A percentile compares a stretch with the other conserved stretches of the same genome.
These are phyloP conservation scores for Funneliformis geosporum DNA, from an alignment of 192 early-diverging fungal species.

Conservation along the genomic window DNA sequence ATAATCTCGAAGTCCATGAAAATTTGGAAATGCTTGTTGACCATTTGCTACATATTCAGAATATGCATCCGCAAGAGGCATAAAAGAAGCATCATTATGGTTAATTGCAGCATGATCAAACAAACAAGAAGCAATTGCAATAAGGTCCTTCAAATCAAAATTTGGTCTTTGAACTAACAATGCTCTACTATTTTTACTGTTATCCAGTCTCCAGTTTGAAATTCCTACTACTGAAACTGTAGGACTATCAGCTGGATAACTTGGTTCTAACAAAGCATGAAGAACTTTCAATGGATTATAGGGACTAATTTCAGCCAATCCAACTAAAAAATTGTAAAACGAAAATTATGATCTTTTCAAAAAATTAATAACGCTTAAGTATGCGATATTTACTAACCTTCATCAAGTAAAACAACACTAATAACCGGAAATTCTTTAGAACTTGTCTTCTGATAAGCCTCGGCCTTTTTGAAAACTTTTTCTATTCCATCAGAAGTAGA, in stretches of 20 bases:
- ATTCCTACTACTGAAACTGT: too few relatives aligned
- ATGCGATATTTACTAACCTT: too few relatives aligned
- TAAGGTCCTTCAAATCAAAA: constrained; percentile 10
- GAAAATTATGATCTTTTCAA: too few relatives aligned
- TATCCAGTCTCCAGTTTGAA: too few relatives aligned
- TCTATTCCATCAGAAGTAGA: constrained; percentile 23
- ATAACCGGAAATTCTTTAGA: neutral
- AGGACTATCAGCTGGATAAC: too few relatives aligned
- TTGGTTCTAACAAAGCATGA: neutral
- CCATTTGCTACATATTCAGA: neutral
- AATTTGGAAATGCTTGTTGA: constrained; percentile 20
- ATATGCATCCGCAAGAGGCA: neutral
- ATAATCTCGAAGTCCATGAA: constrained; percentile 27
- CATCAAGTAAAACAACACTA: constrained; percentile 1
- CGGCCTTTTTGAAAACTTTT: constrained; percentile 20
- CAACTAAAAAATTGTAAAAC: neutral
- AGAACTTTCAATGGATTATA: constrained; percentile 29
- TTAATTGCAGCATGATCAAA: neutral
- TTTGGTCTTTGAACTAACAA: constrained; percentile 24
- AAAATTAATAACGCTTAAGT: too few relatives aligned
- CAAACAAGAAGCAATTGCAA: neutral
- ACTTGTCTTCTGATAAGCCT: neutral
- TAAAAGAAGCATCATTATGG: neutral
- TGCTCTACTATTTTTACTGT: constrained; percentile 23
- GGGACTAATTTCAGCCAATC: constrained; percentile 13